Conservation (phyloP, 768 basidiomycete species). For the Tricholoma flavovirens region DNA sequence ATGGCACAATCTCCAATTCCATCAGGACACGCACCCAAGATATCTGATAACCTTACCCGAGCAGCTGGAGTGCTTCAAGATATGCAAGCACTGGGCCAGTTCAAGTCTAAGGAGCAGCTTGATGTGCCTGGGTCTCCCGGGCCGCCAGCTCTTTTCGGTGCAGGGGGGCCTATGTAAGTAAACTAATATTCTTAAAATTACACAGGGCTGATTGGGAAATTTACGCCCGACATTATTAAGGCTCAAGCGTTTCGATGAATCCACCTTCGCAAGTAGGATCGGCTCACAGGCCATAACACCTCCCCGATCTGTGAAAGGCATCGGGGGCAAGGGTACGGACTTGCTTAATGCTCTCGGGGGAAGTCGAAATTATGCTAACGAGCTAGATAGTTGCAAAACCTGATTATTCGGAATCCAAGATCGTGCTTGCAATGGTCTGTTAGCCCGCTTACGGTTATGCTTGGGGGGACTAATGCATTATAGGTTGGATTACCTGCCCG, state of each 20-base stretch:
- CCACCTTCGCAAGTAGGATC: conserved; percentile 60
- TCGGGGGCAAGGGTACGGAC: conserved; percentile 75
- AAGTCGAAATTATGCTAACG: conserved; percentile 2
- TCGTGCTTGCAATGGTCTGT: conserved; percentile 91
- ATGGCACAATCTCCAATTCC: conserved; percentile 22
- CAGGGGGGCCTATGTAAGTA: conserved; percentile 68
- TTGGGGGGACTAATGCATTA: background rate
- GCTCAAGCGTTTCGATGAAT: conserved; percentile 77
- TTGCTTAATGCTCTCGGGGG: background rate
- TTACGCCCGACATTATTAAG: conserved; percentile 27
- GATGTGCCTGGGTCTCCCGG: conserved; percentile 32
- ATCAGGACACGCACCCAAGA: conserved; percentile 25
- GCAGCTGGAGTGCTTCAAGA: conserved; percentile 49
- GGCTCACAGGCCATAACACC: conserved; percentile 74
- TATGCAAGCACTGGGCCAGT: conserved; percentile 37
- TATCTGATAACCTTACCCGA: conserved; percentile 42
- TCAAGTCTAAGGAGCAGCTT: conserved; percentile 19
- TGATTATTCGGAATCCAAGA: conserved; percentile 98
- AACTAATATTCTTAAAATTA: background rate
- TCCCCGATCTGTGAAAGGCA: conserved; percentile 80
- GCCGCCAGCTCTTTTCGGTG: conserved; percentile 58
- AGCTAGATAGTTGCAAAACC: conserved; percentile 75
- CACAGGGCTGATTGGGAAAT: background rate
- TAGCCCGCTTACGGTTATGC: background rate
- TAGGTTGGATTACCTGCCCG: conserved; percentile 96